phyloP scores from a whole-genome alignment of 441 rosid genomes.

The Dalechampia spathulata region DNA sequence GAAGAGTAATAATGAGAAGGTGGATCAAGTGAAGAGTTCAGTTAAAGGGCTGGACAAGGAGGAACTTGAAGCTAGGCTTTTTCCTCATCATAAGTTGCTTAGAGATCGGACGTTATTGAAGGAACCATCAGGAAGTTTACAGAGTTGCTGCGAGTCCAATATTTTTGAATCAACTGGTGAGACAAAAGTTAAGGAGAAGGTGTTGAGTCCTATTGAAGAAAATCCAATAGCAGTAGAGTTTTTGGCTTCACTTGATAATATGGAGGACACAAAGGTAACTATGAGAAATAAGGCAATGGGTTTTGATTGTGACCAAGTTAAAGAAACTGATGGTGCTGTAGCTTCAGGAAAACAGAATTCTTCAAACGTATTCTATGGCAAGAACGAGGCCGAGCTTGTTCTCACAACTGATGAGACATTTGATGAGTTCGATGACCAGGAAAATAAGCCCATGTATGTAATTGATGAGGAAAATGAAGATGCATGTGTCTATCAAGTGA shows the following conservation, averaged over 20 bases:
- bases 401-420: constrained; percentile 73
- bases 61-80: constrained; percentile 85
- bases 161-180: constrained; percentile 18
- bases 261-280: constrained; percentile 27
- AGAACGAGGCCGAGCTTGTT: constrained; percentile 34
- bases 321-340: constrained; percentile 48
- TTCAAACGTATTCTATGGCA: constrained; percentile 22
- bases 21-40: constrained; percentile 26
- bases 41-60: constrained; percentile 56
- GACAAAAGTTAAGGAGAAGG: constrained; percentile 32
- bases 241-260: constrained; percentile 48
- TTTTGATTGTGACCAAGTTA: constrained; percentile 35
- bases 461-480: constrained; percentile 55
- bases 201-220: constrained; percentile 37
- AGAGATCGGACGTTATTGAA: constrained; percentile 43
- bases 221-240: constrained; percentile 51
- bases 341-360: constrained; percentile 35
- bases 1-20: constrained; percentile 24
- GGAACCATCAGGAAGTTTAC: constrained; percentile 27
- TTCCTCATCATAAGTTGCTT: constrained; percentile 93
- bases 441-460: constrained; percentile 36
- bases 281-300: constrained; percentile 20
- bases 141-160: constrained; percentile 15
- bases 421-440: constrained; percentile 78
- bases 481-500: constrained; percentile 37